Evolutionary conservation across 2,329 filamentous ascomycete genomes (phyloP).

Genomic region (Tothia fuscella): DNA sequence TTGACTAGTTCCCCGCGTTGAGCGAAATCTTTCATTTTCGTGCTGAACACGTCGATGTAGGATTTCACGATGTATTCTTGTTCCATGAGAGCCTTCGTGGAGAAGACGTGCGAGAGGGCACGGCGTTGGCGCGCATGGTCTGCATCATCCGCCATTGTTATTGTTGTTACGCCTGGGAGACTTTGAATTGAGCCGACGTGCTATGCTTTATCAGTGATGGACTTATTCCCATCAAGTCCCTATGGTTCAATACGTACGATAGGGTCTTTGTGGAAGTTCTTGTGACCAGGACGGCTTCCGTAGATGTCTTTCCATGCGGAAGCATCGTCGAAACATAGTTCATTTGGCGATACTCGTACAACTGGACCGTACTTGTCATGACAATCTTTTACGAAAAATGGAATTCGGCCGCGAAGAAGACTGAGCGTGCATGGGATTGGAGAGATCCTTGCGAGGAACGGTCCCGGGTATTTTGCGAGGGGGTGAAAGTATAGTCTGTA

Average conservation of each 20-base stretch:
- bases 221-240: neutral
- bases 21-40: conserved; percentile 2
- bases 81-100: conserved; percentile 8
- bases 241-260: neutral
- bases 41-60: conserved; percentile 20
- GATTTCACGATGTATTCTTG: conserved; percentile 23
- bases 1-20: conserved; percentile 3
- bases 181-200: conserved; percentile 7
- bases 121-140: conserved; percentile 11
- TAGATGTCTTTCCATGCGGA: conserved; percentile 19
- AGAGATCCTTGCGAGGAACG: conserved; percentile 4
- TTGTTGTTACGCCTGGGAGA: conserved; percentile 15
- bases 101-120: conserved; percentile 6
- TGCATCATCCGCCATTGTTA: conserved; percentile 15
- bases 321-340: conserved; percentile 15
- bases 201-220: conserved; percentile 12
- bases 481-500: conserved; percentile 8
- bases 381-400: conserved; percentile 10
- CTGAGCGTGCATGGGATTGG: conserved; percentile 1
- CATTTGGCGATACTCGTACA: conserved; percentile 16
- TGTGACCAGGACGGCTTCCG: conserved; percentile 11
- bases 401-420: conserved; percentile 6
- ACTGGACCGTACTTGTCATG: conserved; percentile 15
- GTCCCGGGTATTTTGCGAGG: conserved; percentile 7
- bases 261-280: conserved; percentile 4